phyloP scores from a whole-genome alignment of 2,329 filamentous ascomycete genomes.

The Talaromyces marneffei region DNA sequence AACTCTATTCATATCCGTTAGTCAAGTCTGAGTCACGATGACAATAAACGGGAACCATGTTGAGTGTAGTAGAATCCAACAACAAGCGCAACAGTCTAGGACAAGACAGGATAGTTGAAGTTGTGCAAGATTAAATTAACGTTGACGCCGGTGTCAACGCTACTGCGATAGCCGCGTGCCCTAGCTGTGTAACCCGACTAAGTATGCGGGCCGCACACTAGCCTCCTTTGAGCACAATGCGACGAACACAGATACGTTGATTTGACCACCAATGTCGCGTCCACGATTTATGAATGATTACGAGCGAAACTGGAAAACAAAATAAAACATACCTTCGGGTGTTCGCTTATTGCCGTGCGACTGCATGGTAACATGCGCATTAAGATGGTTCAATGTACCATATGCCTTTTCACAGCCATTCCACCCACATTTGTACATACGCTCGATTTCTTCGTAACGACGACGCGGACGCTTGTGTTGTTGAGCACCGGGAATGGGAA shows the following conservation, averaged over 20 bases:
- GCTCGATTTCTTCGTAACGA: constrained; percentile 96
- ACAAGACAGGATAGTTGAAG: background rate
- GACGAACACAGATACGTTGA: constrained; percentile 19
- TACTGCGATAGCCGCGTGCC: constrained; percentile 50
- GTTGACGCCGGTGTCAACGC: constrained; percentile 44
- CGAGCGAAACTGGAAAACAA: background rate
- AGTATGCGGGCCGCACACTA: constrained; percentile 33
- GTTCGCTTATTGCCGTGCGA: constrained; percentile 91
- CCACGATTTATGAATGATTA: background rate
- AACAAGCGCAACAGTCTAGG: background rate
- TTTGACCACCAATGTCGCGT: background rate
- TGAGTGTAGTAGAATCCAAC: too few species aligned
- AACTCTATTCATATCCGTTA: constrained; percentile 60
- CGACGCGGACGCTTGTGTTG: constrained; percentile 93
- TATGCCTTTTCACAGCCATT: constrained; percentile 98
- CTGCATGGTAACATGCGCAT: constrained; percentile 98
- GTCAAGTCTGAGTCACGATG: background rate
- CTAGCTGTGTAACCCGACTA: constrained; percentile 46
- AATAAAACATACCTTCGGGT: constrained; percentile 70
- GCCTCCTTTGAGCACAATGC: constrained; percentile 31
- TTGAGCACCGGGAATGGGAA: constrained; percentile 91
- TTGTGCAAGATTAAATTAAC: constrained; percentile 34
- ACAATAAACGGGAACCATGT: background rate
- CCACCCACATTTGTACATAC: constrained; percentile 99
- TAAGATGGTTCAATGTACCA: constrained; percentile 92